Evolutionary conservation across 306 rosid species (phyloP), one percentile per base, ranked within the genome.

Genomic region (Lithocarpus polystachyus): DNA sequence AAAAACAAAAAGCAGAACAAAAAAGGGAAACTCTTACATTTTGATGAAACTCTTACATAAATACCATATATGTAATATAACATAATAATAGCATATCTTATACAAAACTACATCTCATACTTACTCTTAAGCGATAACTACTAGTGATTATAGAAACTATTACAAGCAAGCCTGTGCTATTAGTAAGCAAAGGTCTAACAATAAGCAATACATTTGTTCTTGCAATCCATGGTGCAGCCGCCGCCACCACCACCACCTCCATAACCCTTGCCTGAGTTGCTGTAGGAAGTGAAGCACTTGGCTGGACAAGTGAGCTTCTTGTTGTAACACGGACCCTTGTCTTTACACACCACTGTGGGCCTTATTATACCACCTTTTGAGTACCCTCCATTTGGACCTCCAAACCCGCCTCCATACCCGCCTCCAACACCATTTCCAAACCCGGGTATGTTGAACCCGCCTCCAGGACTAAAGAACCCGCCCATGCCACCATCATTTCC

Each of bases 191-290:
- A 18, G 69, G 52, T 57, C 87, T 78, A 94, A 65, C 99, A 95
- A 70, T 78, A 93, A 64, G 93, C 98, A 55, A 14, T 78, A 70
- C 99, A 95, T 59, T 89, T 95, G 79, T 89, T 90, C 75, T 88
- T 84, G 88, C 99, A 95, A 70, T 95, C 98, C 57, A 95, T 86
- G 81, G 93, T 90, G 84, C 99, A 95, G 24, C 99, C 93, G 0
- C 99, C 99, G 3, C 99, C 98, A 0, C 99, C 99, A 0, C 99
- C 99, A 0, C 99, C 99, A 2, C 81, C 85, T 0, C 99, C 99
- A 59, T 77, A 89, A 0, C 98, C 99, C 89, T 93, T 95, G 62
- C 99, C 98, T 12, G 99, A 89, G 33, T 82, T 87, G 87, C 92
- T 91, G 82, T 62, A 91, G 71, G 99, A 95, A 69, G 91, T 70